Evolutionary conservation across 805 yeast species (phyloP).

Genomic region (Yueomyces sp.): DNA sequence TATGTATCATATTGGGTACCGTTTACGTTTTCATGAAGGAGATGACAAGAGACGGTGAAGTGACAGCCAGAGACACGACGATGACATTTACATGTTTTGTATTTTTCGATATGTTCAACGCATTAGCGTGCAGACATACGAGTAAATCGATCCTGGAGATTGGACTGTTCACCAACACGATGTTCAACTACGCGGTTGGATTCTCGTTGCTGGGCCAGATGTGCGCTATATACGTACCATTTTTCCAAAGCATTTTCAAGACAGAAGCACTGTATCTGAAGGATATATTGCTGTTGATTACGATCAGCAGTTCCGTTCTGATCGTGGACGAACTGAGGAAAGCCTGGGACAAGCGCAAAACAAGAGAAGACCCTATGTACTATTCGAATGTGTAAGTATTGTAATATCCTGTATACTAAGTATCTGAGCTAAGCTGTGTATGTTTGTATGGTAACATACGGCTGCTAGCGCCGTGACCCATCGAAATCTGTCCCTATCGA

Average conservation of each 20-base stretch:
- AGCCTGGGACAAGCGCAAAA: constrained; percentile 20
- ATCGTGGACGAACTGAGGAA: constrained; percentile 77
- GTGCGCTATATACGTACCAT: constrained; percentile 87
- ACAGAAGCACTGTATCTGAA: constrained; percentile 73
- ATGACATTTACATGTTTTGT: constrained; percentile 98
- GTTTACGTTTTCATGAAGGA: constrained; percentile 75
- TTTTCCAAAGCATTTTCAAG: constrained; percentile 84
- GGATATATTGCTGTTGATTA: constrained; percentile 52
- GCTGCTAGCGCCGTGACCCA: too few relatives aligned
- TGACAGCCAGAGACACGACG: constrained; percentile 92
- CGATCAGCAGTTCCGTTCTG: constrained; percentile 68
- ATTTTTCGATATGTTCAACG: constrained; percentile 92
- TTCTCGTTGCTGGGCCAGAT: constrained; percentile 83
- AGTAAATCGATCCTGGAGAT: constrained; percentile 71
- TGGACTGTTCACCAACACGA: constrained; percentile 64
- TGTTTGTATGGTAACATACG: too few relatives aligned
- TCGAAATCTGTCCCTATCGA: too few relatives aligned
- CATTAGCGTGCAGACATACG: constrained; percentile 82
- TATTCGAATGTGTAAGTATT: constrained; percentile 11
- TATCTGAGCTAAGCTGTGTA: too few relatives aligned
- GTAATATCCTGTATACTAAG: neutral
- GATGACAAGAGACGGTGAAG: constrained; percentile 62
- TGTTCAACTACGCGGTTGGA: constrained; percentile 89
- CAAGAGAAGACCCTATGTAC: constrained; percentile 6
- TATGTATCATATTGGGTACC: constrained; percentile 72